A percentile compares a stretch with the other conserved stretches of the same genome.
Evolutionary conservation across 2,329 filamentous ascomycete species (phyloP).

Genomic region (Talaromyces atroroseus): DNA sequence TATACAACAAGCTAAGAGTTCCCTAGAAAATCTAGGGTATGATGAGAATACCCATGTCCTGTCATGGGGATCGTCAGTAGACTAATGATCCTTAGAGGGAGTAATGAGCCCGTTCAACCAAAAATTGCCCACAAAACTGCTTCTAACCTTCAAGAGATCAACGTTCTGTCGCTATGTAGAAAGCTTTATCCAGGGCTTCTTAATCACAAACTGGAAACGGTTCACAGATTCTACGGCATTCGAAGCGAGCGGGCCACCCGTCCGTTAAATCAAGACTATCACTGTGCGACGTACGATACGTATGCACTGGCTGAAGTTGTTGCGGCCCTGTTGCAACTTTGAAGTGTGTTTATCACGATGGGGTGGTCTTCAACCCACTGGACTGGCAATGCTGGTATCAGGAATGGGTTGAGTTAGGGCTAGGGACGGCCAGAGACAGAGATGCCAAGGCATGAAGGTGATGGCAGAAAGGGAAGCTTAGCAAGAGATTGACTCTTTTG

Average conservation of each 20-base stretch:
- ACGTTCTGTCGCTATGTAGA: background rate
- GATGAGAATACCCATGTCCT: background rate
- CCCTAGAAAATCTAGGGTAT: background rate
- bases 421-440: too few relatives aligned
- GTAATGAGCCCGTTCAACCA: background rate
- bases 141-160: background rate
- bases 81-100: background rate
- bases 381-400: too few relatives aligned
- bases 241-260: background rate
- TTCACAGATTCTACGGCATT: background rate
- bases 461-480: background rate
- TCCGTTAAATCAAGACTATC: too few relatives aligned
- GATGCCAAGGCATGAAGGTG: too few relatives aligned
- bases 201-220: background rate
- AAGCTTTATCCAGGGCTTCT: background rate
- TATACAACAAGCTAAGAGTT: background rate
- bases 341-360: too few relatives aligned
- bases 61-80: background rate
- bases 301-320: background rate
- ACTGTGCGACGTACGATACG: background rate
- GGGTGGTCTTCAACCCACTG: too few relatives aligned
- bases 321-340: too few relatives aligned
- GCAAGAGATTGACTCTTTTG: background rate
- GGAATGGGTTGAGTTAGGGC: too few relatives aligned
- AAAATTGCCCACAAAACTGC: background rate